phyloP scores from a whole-genome alignment of 768 basidiomycete species.

The Xerocomus brunneocitrinus region DNA sequence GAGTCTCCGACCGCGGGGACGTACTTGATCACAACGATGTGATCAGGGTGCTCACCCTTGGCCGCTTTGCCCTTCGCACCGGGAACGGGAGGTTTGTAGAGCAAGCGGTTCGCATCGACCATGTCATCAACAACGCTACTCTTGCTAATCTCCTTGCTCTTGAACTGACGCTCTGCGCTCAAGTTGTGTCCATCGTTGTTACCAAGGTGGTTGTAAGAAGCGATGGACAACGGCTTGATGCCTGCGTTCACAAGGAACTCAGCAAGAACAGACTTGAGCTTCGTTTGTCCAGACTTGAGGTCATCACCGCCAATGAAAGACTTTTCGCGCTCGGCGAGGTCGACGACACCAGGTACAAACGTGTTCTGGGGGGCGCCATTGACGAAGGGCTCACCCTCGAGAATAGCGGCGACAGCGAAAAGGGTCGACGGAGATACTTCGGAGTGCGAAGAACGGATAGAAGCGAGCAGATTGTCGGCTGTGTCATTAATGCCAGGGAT shows the following conservation, averaged over 20 bases:
- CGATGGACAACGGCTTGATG: slow-evolving; percentile 95
- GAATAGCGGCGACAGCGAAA: slow-evolving; percentile 93
- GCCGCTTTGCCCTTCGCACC: slow-evolving; percentile 50
- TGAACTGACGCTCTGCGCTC: slow-evolving; percentile 88
- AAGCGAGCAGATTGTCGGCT: slow-evolving; percentile 74
- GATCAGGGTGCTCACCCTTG: slow-evolving; percentile 97
- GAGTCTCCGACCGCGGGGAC: slow-evolving; percentile 95
- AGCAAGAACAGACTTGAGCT: slow-evolving; percentile 93
- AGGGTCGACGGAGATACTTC: slow-evolving; percentile 97
- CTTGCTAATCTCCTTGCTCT: slow-evolving; percentile 98
- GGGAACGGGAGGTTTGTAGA: slow-evolving; percentile 78
- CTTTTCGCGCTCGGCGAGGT: slow-evolving; percentile 81
- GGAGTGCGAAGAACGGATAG: slow-evolving; percentile 80
- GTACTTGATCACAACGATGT: slow-evolving; percentile 96
- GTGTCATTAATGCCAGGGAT: slow-evolving; percentile 95
- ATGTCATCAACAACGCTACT: slow-evolving; percentile 97
- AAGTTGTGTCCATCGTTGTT: slow-evolving; percentile 97
- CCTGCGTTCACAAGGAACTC: slow-evolving; percentile 99
- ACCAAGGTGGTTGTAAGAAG: slow-evolving; percentile 97
- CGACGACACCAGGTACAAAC: slow-evolving; percentile 92
- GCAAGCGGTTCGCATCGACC: slow-evolving; percentile 85
- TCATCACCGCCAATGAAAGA: slow-evolving; percentile 98
- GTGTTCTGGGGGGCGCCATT: slow-evolving; percentile 99
- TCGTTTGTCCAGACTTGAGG: slow-evolving; percentile 96
- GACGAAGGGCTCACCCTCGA: slow-evolving; percentile 92